Evolutionary conservation across 2,329 filamentous ascomycete species (phyloP), one percentile per base, ranked within the genome.

Genomic region (Chaetomiaceae sp.): DNA sequence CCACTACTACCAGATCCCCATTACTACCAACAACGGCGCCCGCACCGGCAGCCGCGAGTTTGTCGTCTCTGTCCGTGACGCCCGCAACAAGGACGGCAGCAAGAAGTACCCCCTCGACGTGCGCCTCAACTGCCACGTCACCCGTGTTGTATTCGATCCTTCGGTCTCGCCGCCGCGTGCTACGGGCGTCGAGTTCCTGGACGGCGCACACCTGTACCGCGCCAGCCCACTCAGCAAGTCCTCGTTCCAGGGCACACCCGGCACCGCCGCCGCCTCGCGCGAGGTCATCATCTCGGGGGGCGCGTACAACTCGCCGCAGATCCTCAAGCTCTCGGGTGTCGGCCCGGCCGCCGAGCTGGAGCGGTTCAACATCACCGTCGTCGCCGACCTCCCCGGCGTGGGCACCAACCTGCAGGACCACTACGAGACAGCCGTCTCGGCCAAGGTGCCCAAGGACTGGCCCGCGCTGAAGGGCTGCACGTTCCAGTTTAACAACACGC

Each of bases 1-100:
- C 23, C 74, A 71, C 1, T 67, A 78, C 31, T 83, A 76, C 62
- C 79, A 85, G 57, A 74, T 86, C 4, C 81, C 82, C 3, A 62
- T 84, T 23, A 71, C 73, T 1, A 75, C 77, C 54, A 67, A 72
- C n/a, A 62, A 72, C n/a, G 71, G 66, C 45, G 70, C 72, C 40
- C 79, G 81, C 25, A 76, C 70, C 39, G 76, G 79, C 13, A 69
- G 78, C 3, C 75, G 79, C 25, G 76, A 83, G 49, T 77, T 82
- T 45, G 67, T 85, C 43, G 45, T 60, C 23, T 34, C 57, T 3
- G 64, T 63, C 0, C 61, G 58, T 8, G 56, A 58, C 19, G 68
- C 69, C 35, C 58, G 42, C 5, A 58, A 66, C 57, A 48, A 61
- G 60, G 60, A 63, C 65, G 52, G 59, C 12, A 55, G 44, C 39